These are phyloP conservation scores for Cryptococcus sp. DNA, from an alignment of 1,284 basidiomycete species.

Conservation along the genomic window DNA sequence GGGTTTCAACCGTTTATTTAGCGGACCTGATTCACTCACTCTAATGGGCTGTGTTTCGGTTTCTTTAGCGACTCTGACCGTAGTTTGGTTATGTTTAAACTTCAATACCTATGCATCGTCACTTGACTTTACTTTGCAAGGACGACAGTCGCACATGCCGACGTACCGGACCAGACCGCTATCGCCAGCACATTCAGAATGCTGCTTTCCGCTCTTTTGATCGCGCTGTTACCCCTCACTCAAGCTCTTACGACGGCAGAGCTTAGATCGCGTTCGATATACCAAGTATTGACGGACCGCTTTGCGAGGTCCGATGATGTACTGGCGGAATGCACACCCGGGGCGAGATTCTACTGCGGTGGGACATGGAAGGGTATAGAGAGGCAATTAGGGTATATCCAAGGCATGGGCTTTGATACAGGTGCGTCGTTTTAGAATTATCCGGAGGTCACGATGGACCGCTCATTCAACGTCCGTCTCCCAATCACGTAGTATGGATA, in stretches of 20 bases:
- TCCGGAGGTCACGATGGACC: neutral
- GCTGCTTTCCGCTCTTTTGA: slow-evolving; percentile 6
- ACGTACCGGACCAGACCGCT: no score
- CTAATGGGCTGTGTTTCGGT: no score
- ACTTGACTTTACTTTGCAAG: no score
- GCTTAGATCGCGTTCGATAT: slow-evolving; percentile 48
- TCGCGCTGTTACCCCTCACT: slow-evolving; percentile 6
- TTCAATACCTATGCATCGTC: no score
- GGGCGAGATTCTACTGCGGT: slow-evolving; percentile 45
- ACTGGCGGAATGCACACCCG: slow-evolving; percentile 34
- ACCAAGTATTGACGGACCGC: slow-evolving; percentile 53
- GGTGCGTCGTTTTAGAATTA: slow-evolving; percentile 14
- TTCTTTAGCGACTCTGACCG: no score
- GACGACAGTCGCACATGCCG: no score
- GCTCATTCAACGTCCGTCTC: neutral
- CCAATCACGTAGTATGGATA: slow-evolving; percentile 52
- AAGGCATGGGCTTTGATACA: slow-evolving; percentile 54
- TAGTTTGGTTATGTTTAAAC: no score
- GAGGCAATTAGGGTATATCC: slow-evolving; percentile 48
- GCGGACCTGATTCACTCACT: neutral
- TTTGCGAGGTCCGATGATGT: slow-evolving; percentile 43
- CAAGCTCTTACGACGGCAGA: slow-evolving; percentile 32
- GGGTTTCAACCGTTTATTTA: neutral
- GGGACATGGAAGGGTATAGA: slow-evolving; percentile 52
- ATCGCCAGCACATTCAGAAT: neutral